Base-by-base conservation (phyloP, 345 rosid species). In the Populus deltoides region DNA sequence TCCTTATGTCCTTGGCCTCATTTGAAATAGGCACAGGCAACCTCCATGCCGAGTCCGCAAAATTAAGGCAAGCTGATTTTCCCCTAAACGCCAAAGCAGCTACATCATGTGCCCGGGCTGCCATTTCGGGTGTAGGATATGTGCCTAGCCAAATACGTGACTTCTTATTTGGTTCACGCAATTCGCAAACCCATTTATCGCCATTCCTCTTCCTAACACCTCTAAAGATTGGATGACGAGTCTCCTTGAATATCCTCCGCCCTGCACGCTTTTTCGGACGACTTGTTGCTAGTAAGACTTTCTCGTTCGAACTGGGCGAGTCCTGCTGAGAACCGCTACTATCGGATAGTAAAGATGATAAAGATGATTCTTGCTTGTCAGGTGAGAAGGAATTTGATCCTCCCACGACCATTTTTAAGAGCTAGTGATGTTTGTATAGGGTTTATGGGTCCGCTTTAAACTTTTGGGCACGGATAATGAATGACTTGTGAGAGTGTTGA, bases 71-170 rank as follows among this genome's bases (percentile, higher is more conserved):
- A 17, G 89, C 92, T 8, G 87, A 78, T 59, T 87, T 88, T 8
- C 97, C 93, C 69, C 90, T 87, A 8, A 92, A 76, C 0, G 92
- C 88, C 57, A 92, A 72, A 7, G 88, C 97, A 0, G 97, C 97
- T 1, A 92, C 94, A 75, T 92, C 97, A 51, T 92, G 97, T 1
- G 97, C 97, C 69, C 92, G 80, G 0, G 94, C 97, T 0, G 97
- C 97, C 97, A 90, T 90, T 62, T 92, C 94, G 0, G 97, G 86
- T 0, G 91, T 88, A 1, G 94, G 91, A 67, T 90, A 92, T 5
- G 97, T 92, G 0, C 97, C 97, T 1, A 92, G 91, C 94, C 97
- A 92, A 12, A 92, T 86, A 4, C 97, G 89, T 0, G 91, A 74
- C 65, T 88, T 86, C 63, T 85, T 84, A 29, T 61, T 87, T 0